Percentiles rank a stretch among this genome's conserved stretches.
Conservation (phyloP, 345 rosid genomes). For the Ceriops zippeliana region DNA sequence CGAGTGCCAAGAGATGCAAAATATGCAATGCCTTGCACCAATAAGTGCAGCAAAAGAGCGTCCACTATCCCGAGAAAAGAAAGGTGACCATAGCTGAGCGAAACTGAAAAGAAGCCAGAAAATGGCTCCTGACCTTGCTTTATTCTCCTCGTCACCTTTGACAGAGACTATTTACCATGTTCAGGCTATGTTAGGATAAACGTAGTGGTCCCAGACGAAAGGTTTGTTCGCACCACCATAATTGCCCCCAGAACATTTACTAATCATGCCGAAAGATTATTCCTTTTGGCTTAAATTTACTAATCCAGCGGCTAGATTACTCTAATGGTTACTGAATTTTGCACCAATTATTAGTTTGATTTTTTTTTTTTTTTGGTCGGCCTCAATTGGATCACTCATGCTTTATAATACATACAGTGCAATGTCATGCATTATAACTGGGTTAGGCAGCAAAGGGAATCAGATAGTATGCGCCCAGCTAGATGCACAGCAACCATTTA, state of each 20-base stretch:
- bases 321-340: neutral
- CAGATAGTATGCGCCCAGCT: too few relatives aligned
- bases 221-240: neutral
- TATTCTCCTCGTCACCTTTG: conserved; percentile 8
- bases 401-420: too few relatives aligned
- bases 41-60: neutral
- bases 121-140: conserved; percentile 6
- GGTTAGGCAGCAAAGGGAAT: too few relatives aligned
- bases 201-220: conserved; percentile 24
- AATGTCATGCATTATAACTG: too few relatives aligned
- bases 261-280: neutral
- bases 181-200: conserved; percentile 32
- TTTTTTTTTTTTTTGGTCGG: neutral
- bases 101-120: conserved; percentile 4
- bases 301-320: too few relatives aligned
- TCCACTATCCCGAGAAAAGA: neutral
- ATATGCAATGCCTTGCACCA: neutral
- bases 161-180: conserved; percentile 38
- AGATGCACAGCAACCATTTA: too few relatives aligned
- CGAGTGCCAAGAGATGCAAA: neutral
- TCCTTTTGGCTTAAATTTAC: too few relatives aligned
- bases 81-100: neutral
- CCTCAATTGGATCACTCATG: too few relatives aligned
- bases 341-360: neutral
- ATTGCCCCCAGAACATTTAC: neutral